Evolutionary conservation across 1,284 basidiomycete species (phyloP), one percentile per base, ranked within the genome.

Genomic region (Austroboletus niveus): DNA sequence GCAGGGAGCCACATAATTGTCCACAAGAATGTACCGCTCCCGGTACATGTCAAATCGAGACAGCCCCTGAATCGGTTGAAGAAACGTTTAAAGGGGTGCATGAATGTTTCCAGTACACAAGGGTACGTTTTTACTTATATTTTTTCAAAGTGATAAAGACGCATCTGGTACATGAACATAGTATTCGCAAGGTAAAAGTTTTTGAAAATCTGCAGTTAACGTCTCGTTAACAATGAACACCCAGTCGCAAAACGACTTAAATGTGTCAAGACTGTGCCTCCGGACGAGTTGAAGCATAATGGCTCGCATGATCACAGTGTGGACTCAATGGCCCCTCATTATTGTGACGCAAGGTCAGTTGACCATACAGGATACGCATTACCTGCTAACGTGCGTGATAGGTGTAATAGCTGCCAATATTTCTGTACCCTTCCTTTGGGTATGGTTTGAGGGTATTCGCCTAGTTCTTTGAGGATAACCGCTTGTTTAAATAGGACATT

Each of bases 1-100:
- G n/a, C 17, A 54, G 49, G 41, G 55, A 79, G 75, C 2, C 72
- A 74, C 81, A 84, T 58, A 46, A 66, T 34, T 83, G 81, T 57
- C 53, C 58, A 6, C 68, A 70, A 2, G 49, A 69, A 10, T 84
- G 82, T 55, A 57, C 66, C 22, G 70, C 72, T 1, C 53, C 53
- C 0, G 81, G 81, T 0, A 75, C 78, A 14, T 83, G 80, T 49
- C 71, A 80, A 51, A 81, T 84, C 10, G 79, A 76, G 20, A 77
- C 75, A 0, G 61, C 72, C 0, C 81, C 82, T 0, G 74, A 79
- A 51, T 79, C 80, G 0, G 72, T 84, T 15, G 75, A 82, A 53
- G 77, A 73, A 5, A 81, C 78, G 0, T 84, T 83, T 54, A 69
- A 66, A 8, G 78, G 78, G 3, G 60, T 63, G 44, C 69, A 76